Conservation (phyloP, 2,329 filamentous ascomycete species). For the Tolypocladium tropicale region DNA sequence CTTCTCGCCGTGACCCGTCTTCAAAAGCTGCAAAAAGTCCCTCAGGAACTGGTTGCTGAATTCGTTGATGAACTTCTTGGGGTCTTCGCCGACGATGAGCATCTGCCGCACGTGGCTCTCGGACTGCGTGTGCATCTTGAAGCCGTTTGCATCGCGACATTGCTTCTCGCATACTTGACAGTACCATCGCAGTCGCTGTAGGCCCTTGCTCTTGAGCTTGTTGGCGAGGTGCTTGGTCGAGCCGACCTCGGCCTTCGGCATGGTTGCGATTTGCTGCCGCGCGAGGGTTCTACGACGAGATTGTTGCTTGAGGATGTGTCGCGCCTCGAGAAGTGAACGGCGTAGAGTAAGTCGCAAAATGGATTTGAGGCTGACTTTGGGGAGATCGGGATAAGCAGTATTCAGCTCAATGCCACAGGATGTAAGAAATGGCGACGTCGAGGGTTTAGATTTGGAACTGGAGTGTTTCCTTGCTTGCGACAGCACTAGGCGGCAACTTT, state of each 20-base stretch:
- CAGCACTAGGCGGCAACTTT: neutral
- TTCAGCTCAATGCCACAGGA: neutral
- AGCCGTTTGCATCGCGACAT: slow-evolving; percentile 74
- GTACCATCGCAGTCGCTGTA: slow-evolving; percentile 82
- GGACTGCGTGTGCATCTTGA: slow-evolving; percentile 77
- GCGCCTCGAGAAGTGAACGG: neutral
- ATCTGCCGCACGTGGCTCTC: slow-evolving; percentile 88
- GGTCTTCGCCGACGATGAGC: slow-evolving; percentile 75
- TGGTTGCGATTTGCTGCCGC: slow-evolving; percentile 30
- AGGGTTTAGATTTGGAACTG: neutral
- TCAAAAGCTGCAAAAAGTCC: slow-evolving; percentile 68
- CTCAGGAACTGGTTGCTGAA: slow-evolving; percentile 73
- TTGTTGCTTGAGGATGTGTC: neutral
- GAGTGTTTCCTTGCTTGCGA: neutral
- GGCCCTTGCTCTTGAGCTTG: slow-evolving; percentile 73
- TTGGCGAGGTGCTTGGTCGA: slow-evolving; percentile 86
- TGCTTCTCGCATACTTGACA: slow-evolving; percentile 66
- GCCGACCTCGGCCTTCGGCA: slow-evolving; percentile 89
- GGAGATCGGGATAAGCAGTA: no score
- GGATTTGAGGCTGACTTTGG: neutral
- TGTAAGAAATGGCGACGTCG: neutral
- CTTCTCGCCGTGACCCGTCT: slow-evolving; percentile 85
- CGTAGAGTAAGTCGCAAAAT: neutral
- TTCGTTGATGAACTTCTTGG: slow-evolving; percentile 72
- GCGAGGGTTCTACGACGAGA: neutral